Base-by-base conservation (phyloP, 176 grass and related monocot genomes). In the Rhynchospora pubera region DNA sequence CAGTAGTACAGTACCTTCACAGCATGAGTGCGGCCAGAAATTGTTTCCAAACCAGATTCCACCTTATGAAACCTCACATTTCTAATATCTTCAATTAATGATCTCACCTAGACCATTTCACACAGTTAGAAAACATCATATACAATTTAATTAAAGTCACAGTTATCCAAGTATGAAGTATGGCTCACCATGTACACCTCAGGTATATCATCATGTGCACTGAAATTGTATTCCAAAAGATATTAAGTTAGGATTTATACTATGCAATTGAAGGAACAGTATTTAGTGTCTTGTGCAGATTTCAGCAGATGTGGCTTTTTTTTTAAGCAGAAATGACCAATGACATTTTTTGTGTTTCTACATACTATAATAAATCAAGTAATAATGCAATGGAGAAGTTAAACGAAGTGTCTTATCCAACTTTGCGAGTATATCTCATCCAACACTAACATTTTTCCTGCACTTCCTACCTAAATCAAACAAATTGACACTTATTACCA, bases 21-120 rank as follows among this genome's bases (percentile, higher is more conserved):
- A 82, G 96, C 92, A 90, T 98, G 89, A 48, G 96, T 98, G 74
- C 96, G 90, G 16, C 92, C 96, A 77, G 90, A 94, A 91, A 98
- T 93, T 6, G 89, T 94, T 83, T 91, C 92, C 58, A 98, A 86
- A 19, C 96, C 96, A 84, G 69, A 84, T 84, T 98, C 96, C 24
- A 98, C 96, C 85, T 98, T 98, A 75, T 98, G 96, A 63, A 98
- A 94, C 74, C 92, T 98, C 58, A 98, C 95, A 91, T 98, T 91
- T 87, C 90, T 90, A 23, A 98, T 98, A 81, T 98, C 96, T 87
- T 98, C 92, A 62, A 98, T 91, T 62, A 98, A 85, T 77, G 96
- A 98, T 86, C 92, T 91, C 63, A 94, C 95, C 92, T 98, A 78
- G 39, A 23, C 44, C 12, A 82, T 15, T 63, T 72, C 22, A 84